phyloP scores from a whole-genome alignment of 2,329 filamentous ascomycete genomes.

The Penicillium thymicola region DNA sequence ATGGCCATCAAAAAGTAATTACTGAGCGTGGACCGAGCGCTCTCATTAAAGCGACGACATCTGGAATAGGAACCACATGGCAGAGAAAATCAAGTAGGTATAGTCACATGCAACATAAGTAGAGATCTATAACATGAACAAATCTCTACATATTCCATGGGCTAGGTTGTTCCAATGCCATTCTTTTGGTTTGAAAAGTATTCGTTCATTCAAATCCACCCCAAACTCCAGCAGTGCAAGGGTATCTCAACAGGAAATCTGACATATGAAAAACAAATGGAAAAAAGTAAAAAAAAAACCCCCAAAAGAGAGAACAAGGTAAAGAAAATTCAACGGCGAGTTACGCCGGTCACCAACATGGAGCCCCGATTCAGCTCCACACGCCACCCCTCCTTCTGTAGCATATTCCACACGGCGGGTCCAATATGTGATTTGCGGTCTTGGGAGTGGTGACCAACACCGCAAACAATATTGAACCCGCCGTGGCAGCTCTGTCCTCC shows the following conservation, averaged over 20 bases:
- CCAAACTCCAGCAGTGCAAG: conserved; percentile 9
- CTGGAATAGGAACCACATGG: too few relatives aligned
- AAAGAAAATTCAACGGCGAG: conserved; percentile 23
- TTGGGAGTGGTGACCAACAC: conserved; percentile 72
- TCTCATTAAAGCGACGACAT: too few relatives aligned
- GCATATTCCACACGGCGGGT: conserved; percentile 71
- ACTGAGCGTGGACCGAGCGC: too few relatives aligned
- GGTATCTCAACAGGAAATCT: conserved; percentile 5
- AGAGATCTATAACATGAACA: neutral
- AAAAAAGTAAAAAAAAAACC: neutral
- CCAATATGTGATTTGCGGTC: conserved; percentile 73
- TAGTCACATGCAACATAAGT: too few relatives aligned
- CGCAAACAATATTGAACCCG: conserved; percentile 74
- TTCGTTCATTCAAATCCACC: neutral
- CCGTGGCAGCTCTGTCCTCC: conserved; percentile 46
- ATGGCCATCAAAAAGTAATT: too few relatives aligned
- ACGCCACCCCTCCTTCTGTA: conserved; percentile 80
- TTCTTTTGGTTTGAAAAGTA: neutral
- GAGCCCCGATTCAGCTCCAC: conserved; percentile 69
- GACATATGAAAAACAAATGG: neutral
- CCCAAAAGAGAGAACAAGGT: neutral
- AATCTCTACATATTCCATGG: neutral
- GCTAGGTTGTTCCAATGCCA: neutral
- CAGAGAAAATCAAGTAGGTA: too few relatives aligned
- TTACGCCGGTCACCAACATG: conserved; percentile 64